Percentiles rank a stretch among this genome's conserved stretches.
Conservation (phyloP, 495 filamentous ascomycete species). For the Schizothecium vesticola region DNA sequence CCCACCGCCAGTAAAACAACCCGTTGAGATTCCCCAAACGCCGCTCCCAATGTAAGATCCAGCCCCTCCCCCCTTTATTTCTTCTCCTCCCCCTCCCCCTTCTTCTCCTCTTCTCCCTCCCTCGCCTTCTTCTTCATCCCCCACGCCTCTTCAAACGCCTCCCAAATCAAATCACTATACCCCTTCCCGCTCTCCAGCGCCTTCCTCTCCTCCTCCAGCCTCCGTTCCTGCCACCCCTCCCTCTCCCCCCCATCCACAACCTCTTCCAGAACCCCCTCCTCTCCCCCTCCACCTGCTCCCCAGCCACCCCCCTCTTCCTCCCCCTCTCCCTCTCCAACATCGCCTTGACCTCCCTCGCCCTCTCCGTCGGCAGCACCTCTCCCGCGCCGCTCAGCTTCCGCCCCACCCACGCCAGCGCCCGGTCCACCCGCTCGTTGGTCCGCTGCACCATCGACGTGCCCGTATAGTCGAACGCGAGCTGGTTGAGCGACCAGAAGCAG, state of each 20-base stretch:
- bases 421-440: slow-evolving; percentile 21
- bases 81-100: slow-evolving; percentile 7
- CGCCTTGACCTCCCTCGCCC: slow-evolving; percentile 50
- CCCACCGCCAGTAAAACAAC: not conserved
- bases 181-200: slow-evolving; percentile 72
- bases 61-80: not conserved
- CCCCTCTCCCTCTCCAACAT: slow-evolving; percentile 38
- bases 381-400: not conserved
- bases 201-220: slow-evolving; percentile 64
- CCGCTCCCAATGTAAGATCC: not conserved
- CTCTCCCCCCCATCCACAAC: slow-evolving; percentile 61
- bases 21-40: not conserved
- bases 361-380: slow-evolving; percentile 41
- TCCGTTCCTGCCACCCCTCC: slow-evolving; percentile 67
- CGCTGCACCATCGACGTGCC: slow-evolving; percentile 44
- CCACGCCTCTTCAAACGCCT: slow-evolving; percentile 82
- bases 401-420: not conserved
- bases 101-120: slow-evolving; percentile 3
- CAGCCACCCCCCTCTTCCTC: slow-evolving; percentile 23
- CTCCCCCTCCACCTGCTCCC: slow-evolving; percentile 23
- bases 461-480: slow-evolving; percentile 56
- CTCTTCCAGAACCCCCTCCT: slow-evolving; percentile 43
- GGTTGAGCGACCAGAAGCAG: slow-evolving; percentile 58
- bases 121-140: slow-evolving; percentile 21
- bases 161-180: slow-evolving; percentile 74